Percentiles rank a stretch among this genome's conserved stretches.
phyloP scores from a whole-genome alignment of 2,329 filamentous ascomycete species.

The Blumeriella jaapii region DNA sequence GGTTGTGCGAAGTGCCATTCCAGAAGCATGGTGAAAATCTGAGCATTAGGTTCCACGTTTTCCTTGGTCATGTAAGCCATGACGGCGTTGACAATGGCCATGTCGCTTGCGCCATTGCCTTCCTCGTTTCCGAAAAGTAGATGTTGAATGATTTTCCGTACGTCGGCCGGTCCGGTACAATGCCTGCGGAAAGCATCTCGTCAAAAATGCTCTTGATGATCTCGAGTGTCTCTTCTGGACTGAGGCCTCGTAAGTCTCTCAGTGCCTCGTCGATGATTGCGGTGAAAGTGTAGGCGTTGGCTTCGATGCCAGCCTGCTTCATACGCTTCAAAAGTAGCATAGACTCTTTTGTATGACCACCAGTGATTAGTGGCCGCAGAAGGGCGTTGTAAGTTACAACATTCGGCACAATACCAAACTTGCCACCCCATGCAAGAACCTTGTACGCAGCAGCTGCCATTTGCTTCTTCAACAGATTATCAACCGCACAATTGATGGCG shows the following conservation, averaged over 20 bases:
- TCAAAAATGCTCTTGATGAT: constrained; percentile 43
- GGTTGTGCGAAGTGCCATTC: constrained; percentile 50
- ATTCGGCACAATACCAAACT: constrained; percentile 35
- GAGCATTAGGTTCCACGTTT: constrained; percentile 42
- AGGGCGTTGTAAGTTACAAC: constrained; percentile 52
- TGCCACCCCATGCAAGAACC: constrained; percentile 38
- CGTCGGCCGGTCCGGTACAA: constrained; percentile 48
- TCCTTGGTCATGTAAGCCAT: constrained; percentile 48
- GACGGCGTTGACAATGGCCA: constrained; percentile 44
- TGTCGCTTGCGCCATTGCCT: constrained; percentile 19
- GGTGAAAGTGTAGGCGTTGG: constrained; percentile 61
- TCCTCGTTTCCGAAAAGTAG: constrained; percentile 40
- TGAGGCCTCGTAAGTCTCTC: constrained; percentile 30
- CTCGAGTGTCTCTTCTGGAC: constrained; percentile 37
- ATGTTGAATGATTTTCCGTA: constrained; percentile 59
- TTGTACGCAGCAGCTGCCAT: constrained; percentile 38
- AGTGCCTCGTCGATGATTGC: constrained; percentile 55
- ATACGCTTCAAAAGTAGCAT: constrained; percentile 46
- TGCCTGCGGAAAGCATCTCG: constrained; percentile 43
- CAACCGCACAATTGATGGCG: constrained; percentile 59
- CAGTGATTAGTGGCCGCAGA: constrained; percentile 46
- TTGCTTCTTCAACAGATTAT: constrained; percentile 43
- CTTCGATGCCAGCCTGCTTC: constrained; percentile 40
- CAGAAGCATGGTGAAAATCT: constrained; percentile 66
- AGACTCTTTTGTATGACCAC: constrained; percentile 36